Percentiles rank a stretch among this genome's conserved stretches.
phyloP scores from a whole-genome alignment of 805 yeast genomes.

The Metschnikowia proteae region DNA sequence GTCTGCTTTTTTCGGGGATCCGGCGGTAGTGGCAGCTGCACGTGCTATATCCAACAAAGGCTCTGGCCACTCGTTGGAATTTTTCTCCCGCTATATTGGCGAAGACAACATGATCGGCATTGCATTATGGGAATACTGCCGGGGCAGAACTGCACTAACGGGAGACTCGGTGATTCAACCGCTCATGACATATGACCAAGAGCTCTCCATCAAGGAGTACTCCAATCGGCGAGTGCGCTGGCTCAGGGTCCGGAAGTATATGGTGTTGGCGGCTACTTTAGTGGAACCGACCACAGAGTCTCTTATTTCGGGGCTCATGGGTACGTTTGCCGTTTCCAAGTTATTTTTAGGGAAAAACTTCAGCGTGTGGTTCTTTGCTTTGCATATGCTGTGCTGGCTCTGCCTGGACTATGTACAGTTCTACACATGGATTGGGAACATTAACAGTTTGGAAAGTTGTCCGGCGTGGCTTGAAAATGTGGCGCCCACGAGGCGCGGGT shows the following conservation, averaged over 20 bases:
- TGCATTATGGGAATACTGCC: slow-evolving; percentile 67
- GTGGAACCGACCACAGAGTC: slow-evolving; percentile 86
- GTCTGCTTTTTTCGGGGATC: slow-evolving; percentile 31
- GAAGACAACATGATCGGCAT: slow-evolving; percentile 93
- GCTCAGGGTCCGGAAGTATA: slow-evolving; percentile 81
- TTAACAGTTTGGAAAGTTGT: slow-evolving; percentile 5
- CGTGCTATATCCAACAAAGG: slow-evolving; percentile 25
- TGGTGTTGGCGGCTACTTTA: slow-evolving; percentile 81
- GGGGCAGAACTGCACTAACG: slow-evolving; percentile 70
- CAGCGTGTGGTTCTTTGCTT: slow-evolving; percentile 34
- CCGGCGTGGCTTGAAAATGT: slow-evolving; percentile 16
- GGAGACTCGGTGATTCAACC: slow-evolving; percentile 82
- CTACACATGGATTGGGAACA: slow-evolving; percentile 35
- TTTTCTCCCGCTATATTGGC: slow-evolving; percentile 78
- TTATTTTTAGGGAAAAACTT: slow-evolving; percentile 33
- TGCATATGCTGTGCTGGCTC: slow-evolving; percentile 64
- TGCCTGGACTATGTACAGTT: slow-evolving; percentile 60
- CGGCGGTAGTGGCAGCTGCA: slow-evolving; percentile 30
- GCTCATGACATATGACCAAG: slow-evolving; percentile 32
- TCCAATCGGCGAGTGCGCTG: slow-evolving; percentile 71
- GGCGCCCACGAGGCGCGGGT: slow-evolving; percentile 17
- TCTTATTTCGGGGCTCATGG: slow-evolving; percentile 61
- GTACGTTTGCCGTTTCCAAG: slow-evolving; percentile 54
- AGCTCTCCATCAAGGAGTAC: slow-evolving; percentile 49
- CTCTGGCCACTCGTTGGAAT: slow-evolving; percentile 52